Evolutionary conservation across 257 asterid genomes (phyloP), one percentile per base, ranked within the genome.

Genomic region (Forsythia suspensa): DNA sequence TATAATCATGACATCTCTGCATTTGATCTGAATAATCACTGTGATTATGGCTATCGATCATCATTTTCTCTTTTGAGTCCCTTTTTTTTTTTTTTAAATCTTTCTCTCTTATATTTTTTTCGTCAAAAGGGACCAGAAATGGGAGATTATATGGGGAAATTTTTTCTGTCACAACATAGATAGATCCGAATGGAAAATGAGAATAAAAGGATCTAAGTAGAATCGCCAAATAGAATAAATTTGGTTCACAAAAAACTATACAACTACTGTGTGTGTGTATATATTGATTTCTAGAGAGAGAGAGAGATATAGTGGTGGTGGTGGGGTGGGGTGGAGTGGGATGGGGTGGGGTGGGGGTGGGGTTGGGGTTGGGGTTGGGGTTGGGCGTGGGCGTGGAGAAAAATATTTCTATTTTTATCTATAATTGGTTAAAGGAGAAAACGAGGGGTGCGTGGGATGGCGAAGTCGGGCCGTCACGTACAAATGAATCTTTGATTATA

Each of bases 381-480:
- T n/a, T n/a, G 24, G 24, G 24, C 24, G 24, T 24, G 24, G 24
- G 24, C 24, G 18, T n/a, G 34, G 20, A 6, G 6, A 21, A 21
- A 21, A 34, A 59, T 41, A 77, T 24, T 43, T 43, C 51, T 10
- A 24, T 42, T 15, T 48, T 2, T 44, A 16, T 70, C 68, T 69
- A 40, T 2, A 6, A 20, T 66, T 34, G 72, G 40, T 39, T 59
- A 63, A 51, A 55, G 88, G 76, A 67, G 80, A 42, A 71, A 86
- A 67, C 38, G 59, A 75, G 77, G 77, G 86, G 87, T 59, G 89
- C 83, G 89, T 86, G 89, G 79, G 75, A 57, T 67, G 91, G 74
- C 91, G 86, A 79, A 84, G 92, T 91, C 97, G 96, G 86, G 91
- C 73, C 97, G 96, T 92, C 96, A 96, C 97, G 87, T 87, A 84